These are phyloP conservation scores for Carnegiea gigantea DNA, from an alignment of 179 eudicot genomes.

Conservation along the genomic window DNA sequence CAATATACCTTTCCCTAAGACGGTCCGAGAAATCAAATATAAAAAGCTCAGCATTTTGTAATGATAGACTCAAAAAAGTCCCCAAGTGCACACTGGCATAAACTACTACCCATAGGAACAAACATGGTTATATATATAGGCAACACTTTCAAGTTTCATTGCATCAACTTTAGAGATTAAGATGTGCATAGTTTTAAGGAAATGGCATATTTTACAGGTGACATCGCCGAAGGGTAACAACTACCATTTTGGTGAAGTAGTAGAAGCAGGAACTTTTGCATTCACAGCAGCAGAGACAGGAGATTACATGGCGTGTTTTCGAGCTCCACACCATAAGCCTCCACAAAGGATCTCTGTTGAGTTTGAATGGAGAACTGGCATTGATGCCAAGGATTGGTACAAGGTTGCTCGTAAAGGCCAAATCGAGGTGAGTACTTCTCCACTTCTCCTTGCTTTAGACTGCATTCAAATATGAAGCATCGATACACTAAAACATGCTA, in stretches of 20 bases:
- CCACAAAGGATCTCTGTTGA: conserved; percentile 44
- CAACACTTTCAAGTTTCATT: too few relatives aligned
- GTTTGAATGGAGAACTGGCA: conserved; percentile 68
- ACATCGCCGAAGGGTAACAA: conserved; percentile 61
- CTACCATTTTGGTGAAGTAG: conserved; percentile 54
- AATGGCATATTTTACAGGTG: conserved; percentile 40
- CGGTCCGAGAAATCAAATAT: too few relatives aligned
- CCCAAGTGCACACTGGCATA: too few relatives aligned
- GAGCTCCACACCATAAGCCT: conserved; percentile 56
- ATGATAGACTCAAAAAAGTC: too few relatives aligned
- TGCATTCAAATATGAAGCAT: too few relatives aligned
- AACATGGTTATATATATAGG: too few relatives aligned
- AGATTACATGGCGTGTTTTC: conserved; percentile 71
- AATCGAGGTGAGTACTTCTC: conserved; percentile 51
- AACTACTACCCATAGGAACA: too few relatives aligned
- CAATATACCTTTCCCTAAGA: too few relatives aligned
- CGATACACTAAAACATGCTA: neutral
- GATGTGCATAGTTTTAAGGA: neutral
- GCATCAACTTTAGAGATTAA: too few relatives aligned
- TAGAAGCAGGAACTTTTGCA: conserved; percentile 56
- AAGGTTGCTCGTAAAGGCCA: conserved; percentile 77
- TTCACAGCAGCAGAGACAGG: conserved; percentile 64
- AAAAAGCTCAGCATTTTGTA: too few relatives aligned
- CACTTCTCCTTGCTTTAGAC: too few relatives aligned
- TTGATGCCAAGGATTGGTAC: conserved; percentile 69